Evolutionary conservation across 352 stramenopile genomes (phyloP), one percentile per base, ranked within the genome.

Genomic region (Phytophthora pisi): DNA sequence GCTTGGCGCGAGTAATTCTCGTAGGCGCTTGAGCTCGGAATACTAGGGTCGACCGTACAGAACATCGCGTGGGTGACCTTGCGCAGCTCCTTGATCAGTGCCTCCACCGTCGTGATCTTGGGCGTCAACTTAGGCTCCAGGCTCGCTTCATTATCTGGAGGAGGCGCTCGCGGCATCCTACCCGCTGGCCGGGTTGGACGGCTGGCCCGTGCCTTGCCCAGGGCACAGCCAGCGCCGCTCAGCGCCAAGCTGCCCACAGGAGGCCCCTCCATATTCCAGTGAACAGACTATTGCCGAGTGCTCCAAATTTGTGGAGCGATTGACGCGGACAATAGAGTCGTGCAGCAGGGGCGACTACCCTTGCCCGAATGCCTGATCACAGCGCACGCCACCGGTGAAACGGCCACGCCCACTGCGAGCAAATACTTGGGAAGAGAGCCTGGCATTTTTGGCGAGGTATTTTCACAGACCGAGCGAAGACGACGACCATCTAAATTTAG

Each of bases 1-100:
- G 86, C 86, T 38, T 91, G 84, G 45, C 82, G 72, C 26, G 68
- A 82, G 51, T 75, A 88, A 53, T 91, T 88, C 16, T 89, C 81
- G 51, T 91, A 84, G 9, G 72, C 55, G 18, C 57, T 86, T 3
- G 59, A 75, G 6, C 70, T 78, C 7, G 69, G 31, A 16, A 86
- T 72, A 16, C 40, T 79, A 3, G 70, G 57, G 49, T 88, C 77
- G 0, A 79, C 51, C 3, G 65, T 70, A n/a, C 57, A 65, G 50
- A 89, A 90, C 61, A 88, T 75, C 2, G 70, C 16, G 46, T 90
- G 76, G 30, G 89, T 72, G 1, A 42, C 58, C 40, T 72, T 79
- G 13, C 82, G 80, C n/a, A 92, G 58, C 64, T 86, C 78, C 57
- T 77, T 70, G 20, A 90, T 74, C 30, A 92, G 61, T 6, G 57